Evolutionary conservation across 2,329 filamentous ascomycete genomes (phyloP).

Genomic region (Colletotrichum costaricense): DNA sequence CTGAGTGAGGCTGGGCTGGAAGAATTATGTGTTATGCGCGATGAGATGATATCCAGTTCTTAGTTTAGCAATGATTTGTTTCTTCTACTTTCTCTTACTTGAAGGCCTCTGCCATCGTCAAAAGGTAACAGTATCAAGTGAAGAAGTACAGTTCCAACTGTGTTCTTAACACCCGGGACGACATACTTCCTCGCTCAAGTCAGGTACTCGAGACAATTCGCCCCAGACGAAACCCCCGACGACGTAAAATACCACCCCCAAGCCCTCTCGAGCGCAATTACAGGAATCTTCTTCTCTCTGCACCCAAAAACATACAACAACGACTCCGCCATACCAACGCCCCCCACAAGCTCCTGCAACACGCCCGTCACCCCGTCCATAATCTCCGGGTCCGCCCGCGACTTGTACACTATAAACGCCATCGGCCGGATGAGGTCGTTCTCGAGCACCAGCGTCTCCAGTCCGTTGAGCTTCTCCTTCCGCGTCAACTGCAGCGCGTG

Average conservation of each 20-base stretch:
- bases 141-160: no score
- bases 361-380: not conserved
- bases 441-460: slow-evolving; percentile 9
- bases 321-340: not conserved
- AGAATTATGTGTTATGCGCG: slow-evolving; percentile 13
- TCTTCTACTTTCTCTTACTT: no score
- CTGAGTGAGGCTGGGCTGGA: not conserved
- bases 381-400: slow-evolving; percentile 5
- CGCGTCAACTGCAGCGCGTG: slow-evolving; percentile 1
- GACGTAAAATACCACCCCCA: slow-evolving; percentile 23
- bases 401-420: slow-evolving; percentile 22
- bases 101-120: no score
- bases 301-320: not conserved
- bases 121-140: no score
- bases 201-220: slow-evolving; percentile 7
- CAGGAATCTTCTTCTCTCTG: not conserved
- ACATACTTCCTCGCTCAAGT: not conserved
- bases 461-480: slow-evolving; percentile 1
- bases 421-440: slow-evolving; percentile 22
- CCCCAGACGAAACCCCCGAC: slow-evolving; percentile 10
- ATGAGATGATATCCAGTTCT: slow-evolving; percentile 25
- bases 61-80: slow-evolving; percentile 12
- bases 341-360: not conserved
- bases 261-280: slow-evolving; percentile 4
- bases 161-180: no score